These are phyloP conservation scores for Phycomyces blakesleeanus DNA, from an alignment of 192 early-diverging fungal genomes.

Conservation along the genomic window DNA sequence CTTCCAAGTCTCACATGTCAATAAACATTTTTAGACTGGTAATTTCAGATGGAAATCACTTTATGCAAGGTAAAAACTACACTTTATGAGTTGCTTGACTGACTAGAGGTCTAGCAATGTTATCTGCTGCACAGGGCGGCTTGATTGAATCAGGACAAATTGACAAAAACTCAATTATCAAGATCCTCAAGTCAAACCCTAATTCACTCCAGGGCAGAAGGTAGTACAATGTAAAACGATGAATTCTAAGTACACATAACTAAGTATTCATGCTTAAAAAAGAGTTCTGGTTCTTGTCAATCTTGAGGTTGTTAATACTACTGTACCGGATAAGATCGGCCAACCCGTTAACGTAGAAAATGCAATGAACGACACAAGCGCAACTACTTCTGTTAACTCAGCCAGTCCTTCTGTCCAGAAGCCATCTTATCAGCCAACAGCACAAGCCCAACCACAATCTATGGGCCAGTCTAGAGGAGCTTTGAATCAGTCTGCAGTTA, in stretches of 20 bases:
- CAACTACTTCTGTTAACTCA: neutral
- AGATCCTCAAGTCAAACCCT: slow-evolving; percentile 42
- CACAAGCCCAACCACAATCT: slow-evolving; percentile 26
- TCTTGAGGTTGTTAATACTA: slow-evolving; percentile 39
- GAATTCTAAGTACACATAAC: neutral
- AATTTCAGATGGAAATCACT: slow-evolving; percentile 61
- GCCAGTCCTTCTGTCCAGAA: slow-evolving; percentile 1
- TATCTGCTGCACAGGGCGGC: slow-evolving; percentile 49
- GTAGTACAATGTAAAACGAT: slow-evolving; percentile 21
- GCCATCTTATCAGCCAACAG: slow-evolving; percentile 36
- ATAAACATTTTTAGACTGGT: slow-evolving; percentile 40
- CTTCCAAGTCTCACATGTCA: too few relatives aligned
- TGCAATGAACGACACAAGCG: neutral
- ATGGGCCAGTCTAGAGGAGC: slow-evolving; percentile 3
- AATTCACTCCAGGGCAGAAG: slow-evolving; percentile 49
- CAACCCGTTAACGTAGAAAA: slow-evolving; percentile 4
- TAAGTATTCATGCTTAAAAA: neutral
- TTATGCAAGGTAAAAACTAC: slow-evolving; percentile 56
- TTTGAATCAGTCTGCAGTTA: neutral
- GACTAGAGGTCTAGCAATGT: slow-evolving; percentile 53
- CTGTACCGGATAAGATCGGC: slow-evolving; percentile 15
- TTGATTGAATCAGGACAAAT: slow-evolving; percentile 42
- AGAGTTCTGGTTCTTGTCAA: slow-evolving; percentile 43
- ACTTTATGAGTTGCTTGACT: neutral
- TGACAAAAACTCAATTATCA: slow-evolving; percentile 50